Conservation (phyloP, 2,329 filamentous ascomycete genomes). For the Sporothrix pseudoabietina region DNA sequence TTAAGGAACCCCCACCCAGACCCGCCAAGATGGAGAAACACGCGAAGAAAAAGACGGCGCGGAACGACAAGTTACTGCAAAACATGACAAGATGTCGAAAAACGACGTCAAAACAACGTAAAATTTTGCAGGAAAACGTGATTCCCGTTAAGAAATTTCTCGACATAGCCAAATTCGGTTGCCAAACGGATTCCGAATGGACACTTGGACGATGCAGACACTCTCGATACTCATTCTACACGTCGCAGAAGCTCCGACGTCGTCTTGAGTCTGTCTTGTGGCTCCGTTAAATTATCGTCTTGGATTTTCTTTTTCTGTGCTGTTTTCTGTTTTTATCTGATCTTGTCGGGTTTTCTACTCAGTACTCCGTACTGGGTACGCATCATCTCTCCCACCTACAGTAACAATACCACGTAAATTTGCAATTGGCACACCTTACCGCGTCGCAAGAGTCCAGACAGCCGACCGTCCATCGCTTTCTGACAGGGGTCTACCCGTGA, state of each 20-base stretch:
- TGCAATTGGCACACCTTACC: neutral
- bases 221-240: neutral
- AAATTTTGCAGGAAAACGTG: constrained; percentile 3
- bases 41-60: neutral
- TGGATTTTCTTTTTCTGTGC: neutral
- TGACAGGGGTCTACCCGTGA: neutral
- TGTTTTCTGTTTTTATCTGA: neutral
- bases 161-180: neutral
- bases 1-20: neutral
- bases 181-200: neutral
- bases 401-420: neutral
- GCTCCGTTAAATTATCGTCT: neutral
- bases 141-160: neutral
- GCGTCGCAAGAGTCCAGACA: neutral
- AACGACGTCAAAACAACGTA: neutral
- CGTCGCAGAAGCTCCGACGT: neutral
- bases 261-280: neutral
- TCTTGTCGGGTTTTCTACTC: neutral
- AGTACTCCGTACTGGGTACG: too few relatives aligned
- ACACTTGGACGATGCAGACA: neutral
- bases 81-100: neutral
- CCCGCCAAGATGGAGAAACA: constrained; percentile 8
- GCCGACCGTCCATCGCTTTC: neutral
- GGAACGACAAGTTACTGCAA: neutral
- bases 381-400: neutral